Percentiles rank a stretch among this genome's conserved stretches.
Evolutionary conservation across 371 early-diverging fungal genomes (phyloP).

Genomic region (Thermomucor indicae-seudaticae): DNA sequence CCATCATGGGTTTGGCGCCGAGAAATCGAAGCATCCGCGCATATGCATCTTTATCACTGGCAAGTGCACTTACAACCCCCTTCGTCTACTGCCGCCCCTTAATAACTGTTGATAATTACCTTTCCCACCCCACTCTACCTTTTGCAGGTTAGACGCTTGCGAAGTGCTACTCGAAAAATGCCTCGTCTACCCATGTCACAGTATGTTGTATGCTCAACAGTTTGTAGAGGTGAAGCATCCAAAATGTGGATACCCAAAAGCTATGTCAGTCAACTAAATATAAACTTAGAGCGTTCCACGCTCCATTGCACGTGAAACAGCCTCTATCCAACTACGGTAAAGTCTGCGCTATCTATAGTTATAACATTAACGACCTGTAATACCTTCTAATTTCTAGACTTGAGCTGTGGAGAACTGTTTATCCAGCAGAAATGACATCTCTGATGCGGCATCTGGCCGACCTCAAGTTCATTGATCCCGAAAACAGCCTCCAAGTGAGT

Average conservation of each 20-base stretch:
- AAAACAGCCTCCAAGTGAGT: constrained; percentile 4
- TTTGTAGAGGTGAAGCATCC: constrained; percentile 4
- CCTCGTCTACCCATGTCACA: constrained; percentile 1
- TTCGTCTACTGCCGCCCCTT: background rate
- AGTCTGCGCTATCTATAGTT: background rate
- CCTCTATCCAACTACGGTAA: constrained; percentile 7
- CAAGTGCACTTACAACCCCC: background rate
- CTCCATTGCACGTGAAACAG: background rate
- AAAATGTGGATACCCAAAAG: constrained; percentile 2
- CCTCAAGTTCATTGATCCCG: background rate
- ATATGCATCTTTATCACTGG: constrained; percentile 4
- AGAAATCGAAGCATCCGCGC: constrained; percentile 1
- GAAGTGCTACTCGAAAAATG: constrained; percentile 8
- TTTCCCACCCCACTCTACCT: background rate
- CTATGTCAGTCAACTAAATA: background rate
- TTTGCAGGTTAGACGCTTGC: constrained; percentile 4
- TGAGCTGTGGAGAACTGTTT: constrained; percentile 5
- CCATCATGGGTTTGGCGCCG: constrained; percentile 9
- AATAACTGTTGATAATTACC: background rate
- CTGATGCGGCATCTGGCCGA: constrained; percentile 4
- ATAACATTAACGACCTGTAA: background rate
- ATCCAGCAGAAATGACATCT: constrained; percentile 12
- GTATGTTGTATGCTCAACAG: constrained; percentile 6
- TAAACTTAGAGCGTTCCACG: background rate
- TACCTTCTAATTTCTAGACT: background rate